Conservation (phyloP, 2,329 filamentous ascomycete genomes). For the Falciphora oryzae region DNA sequence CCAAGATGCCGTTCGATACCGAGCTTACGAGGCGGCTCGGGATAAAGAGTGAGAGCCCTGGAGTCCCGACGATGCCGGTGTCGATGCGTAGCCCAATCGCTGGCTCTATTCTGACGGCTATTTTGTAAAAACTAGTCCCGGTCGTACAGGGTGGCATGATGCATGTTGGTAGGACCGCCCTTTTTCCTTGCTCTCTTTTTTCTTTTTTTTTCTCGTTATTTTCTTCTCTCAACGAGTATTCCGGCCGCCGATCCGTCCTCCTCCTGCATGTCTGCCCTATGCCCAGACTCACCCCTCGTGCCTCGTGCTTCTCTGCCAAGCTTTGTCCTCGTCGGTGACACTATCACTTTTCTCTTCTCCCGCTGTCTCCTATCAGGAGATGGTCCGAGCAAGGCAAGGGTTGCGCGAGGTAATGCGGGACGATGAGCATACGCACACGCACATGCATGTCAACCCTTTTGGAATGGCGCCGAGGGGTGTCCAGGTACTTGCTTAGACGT, state of each 20-base stretch:
- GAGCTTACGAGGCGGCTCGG: constrained; percentile 52
- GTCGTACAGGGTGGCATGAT: constrained; percentile 80
- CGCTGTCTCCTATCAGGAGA: neutral
- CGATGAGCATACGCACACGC: neutral
- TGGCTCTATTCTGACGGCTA: neutral
- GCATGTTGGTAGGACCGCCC: constrained; percentile 20
- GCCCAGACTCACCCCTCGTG: neutral
- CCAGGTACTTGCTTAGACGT: neutral
- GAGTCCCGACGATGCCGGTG: neutral
- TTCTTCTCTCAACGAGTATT: neutral
- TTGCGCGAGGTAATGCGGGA: neutral
- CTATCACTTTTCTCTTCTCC: neutral
- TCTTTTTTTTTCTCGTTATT: neutral
- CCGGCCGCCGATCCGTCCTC: too few species aligned
- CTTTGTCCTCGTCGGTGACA: neutral
- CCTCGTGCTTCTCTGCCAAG: neutral
- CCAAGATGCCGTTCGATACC: constrained; percentile 50
- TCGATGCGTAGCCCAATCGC: neutral
- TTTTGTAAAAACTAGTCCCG: constrained; percentile 49
- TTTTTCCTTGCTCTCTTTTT: constrained; percentile 4
- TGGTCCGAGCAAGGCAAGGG: neutral
- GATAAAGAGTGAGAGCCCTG: constrained; percentile 33
- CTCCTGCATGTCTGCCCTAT: too few species aligned
- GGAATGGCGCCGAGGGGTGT: neutral
- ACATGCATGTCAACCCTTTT: neutral